These are phyloP conservation scores for Eimeria sp. DNA, from an alignment of 169 alveolate genomes.

Conservation along the genomic window DNA sequence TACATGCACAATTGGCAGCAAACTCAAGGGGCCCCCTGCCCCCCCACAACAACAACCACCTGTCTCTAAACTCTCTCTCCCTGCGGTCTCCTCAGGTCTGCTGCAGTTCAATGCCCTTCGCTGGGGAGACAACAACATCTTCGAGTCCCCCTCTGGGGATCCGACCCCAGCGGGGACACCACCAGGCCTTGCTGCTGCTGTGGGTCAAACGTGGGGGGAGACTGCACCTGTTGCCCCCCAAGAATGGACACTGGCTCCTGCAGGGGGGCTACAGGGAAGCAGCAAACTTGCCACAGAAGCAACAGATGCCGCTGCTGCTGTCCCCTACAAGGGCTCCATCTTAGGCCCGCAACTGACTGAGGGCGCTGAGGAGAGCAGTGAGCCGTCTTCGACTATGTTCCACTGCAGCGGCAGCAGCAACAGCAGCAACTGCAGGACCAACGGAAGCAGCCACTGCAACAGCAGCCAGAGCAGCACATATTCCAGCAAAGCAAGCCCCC, in stretches of 20 bases:
- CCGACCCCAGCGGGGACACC: not conserved
- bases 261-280: not conserved
- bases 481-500: no score
- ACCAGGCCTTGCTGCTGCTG: not conserved
- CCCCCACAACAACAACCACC: not conserved
- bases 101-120: not conserved
- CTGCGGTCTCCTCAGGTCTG: not conserved
- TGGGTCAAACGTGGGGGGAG: not conserved
- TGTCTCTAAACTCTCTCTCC: not conserved
- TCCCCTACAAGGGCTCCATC: no score
- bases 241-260: not conserved
- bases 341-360: no score
- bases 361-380: no score
- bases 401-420: no score
- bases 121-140: not conserved
- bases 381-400: no score
- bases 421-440: no score
- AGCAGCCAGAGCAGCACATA: no score
- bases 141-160: not conserved
- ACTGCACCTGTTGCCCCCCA: not conserved
- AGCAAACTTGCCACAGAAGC: no score
- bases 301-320: no score
- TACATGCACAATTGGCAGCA: not conserved
- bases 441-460: no score
- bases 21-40: not conserved